Evolutionary conservation across 2,329 filamentous ascomycete species (phyloP).

Genomic region (Claviceps citrina): DNA sequence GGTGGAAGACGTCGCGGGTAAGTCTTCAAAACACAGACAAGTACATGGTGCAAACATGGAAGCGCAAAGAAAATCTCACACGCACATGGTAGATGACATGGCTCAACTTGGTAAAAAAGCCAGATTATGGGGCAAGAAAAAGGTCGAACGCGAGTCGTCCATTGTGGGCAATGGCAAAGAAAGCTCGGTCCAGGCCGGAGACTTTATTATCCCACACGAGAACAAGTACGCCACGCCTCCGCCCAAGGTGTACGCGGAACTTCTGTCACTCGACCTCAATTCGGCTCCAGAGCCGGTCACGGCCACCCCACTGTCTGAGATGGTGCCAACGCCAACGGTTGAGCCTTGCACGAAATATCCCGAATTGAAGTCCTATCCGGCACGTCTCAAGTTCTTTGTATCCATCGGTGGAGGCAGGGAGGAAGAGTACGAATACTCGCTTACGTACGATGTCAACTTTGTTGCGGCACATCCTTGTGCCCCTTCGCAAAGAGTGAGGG

Average conservation of each 20-base stretch:
- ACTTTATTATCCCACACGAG: slow-evolving; percentile 47
- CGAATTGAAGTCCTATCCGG: slow-evolving; percentile 20
- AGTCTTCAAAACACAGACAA: slow-evolving; percentile 10
- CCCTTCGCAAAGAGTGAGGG: slow-evolving; percentile 38
- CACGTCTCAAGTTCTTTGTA: slow-evolving; percentile 21
- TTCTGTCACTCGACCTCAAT: slow-evolving; percentile 36
- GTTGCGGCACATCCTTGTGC: slow-evolving; percentile 52
- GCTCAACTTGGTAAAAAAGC: slow-evolving; percentile 37
- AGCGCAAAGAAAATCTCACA: not conserved
- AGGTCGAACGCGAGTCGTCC: slow-evolving; percentile 43
- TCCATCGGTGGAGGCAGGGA: slow-evolving; percentile 24
- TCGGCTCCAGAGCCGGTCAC: slow-evolving; percentile 28
- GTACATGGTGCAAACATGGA: not conserved
- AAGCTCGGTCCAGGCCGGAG: slow-evolving; percentile 39
- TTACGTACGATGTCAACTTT: slow-evolving; percentile 47
- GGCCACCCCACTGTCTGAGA: slow-evolving; percentile 28
- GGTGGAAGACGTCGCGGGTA: slow-evolving; percentile 37
- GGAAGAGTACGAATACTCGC: slow-evolving; percentile 27
- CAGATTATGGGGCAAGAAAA: slow-evolving; percentile 44
- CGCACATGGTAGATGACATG: slow-evolving; percentile 26
- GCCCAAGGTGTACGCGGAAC: slow-evolving; percentile 31
- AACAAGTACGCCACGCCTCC: slow-evolving; percentile 34
- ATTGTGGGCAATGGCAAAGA: slow-evolving; percentile 43
- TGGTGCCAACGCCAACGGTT: slow-evolving; percentile 22
- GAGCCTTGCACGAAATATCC: slow-evolving; percentile 19